Conservation (phyloP, 768 basidiomycete genomes). For the Russula sp. region DNA sequence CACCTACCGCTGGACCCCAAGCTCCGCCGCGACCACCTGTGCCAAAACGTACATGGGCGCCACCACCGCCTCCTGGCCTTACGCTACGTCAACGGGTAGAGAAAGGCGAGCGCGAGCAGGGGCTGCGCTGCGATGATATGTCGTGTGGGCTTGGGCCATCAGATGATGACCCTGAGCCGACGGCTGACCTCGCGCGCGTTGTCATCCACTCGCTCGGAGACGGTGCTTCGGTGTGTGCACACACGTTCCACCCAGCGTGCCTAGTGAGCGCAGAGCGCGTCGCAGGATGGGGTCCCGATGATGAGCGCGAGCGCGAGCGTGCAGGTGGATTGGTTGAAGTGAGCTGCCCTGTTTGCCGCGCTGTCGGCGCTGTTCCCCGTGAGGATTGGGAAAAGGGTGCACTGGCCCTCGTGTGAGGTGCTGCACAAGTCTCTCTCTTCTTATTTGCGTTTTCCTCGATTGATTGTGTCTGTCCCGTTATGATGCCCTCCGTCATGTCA, state of each 20-base stretch:
- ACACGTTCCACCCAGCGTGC: slow-evolving; percentile 69
- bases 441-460: background rate
- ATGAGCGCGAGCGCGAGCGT: slow-evolving; percentile 33
- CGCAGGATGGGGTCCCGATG: slow-evolving; percentile 48
- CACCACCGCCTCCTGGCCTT: slow-evolving; percentile 58
- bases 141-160: slow-evolving; percentile 72
- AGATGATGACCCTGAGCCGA: slow-evolving; percentile 57
- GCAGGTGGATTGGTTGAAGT: slow-evolving; percentile 46
- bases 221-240: slow-evolving; percentile 43
- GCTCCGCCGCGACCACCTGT: slow-evolving; percentile 28
- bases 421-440: background rate
- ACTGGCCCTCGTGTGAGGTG: slow-evolving; percentile 24
- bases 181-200: slow-evolving; percentile 34
- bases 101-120: slow-evolving; percentile 63
- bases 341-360: slow-evolving; percentile 68
- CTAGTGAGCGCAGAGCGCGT: slow-evolving; percentile 62
- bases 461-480: background rate
- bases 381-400: slow-evolving; percentile 56
- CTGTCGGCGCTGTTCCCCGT: slow-evolving; percentile 51
- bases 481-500: background rate
- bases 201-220: slow-evolving; percentile 31
- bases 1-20: slow-evolving; percentile 7
- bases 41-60: slow-evolving; percentile 48
- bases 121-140: slow-evolving; percentile 64
- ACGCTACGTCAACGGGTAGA: slow-evolving; percentile 72